Evolutionary conservation across 202 grass and related monocot species (phyloP).

Genomic region (Setaria viridis): DNA sequence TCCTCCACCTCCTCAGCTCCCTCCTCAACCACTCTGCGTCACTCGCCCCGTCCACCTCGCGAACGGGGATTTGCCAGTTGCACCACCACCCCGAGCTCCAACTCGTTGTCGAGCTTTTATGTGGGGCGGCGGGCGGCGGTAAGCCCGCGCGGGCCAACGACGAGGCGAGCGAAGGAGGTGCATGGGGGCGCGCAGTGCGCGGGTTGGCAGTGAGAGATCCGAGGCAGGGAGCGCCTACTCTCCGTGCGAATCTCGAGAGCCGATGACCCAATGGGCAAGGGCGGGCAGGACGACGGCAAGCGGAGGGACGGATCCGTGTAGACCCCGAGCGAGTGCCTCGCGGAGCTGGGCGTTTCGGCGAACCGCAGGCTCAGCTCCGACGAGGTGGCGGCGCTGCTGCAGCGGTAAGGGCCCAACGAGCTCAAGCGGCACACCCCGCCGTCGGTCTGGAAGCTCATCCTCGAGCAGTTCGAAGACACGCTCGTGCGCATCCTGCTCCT

Average conservation of each 20-base stretch:
- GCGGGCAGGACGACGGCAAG: constrained; percentile 69
- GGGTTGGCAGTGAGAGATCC: too few species aligned
- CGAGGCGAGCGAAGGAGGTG: too few species aligned
- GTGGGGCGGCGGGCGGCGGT: too few species aligned
- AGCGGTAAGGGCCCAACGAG: constrained; percentile 80
- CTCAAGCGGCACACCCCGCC: constrained; percentile 83
- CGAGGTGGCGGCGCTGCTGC: constrained; percentile 60
- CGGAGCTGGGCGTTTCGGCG: constrained; percentile 72
- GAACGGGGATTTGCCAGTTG: too few species aligned
- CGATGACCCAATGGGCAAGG: constrained; percentile 65
- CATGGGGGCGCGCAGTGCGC: too few species aligned
- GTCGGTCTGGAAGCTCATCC: constrained; percentile 83
- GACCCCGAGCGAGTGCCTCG: constrained; percentile 73
- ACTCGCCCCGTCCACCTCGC: too few species aligned
- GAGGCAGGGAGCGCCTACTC: constrained; percentile 10
- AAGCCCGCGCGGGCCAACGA: too few species aligned
- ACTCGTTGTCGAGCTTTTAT: too few species aligned
- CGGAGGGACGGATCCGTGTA: constrained; percentile 64
- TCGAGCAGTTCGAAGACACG: constrained; percentile 96
- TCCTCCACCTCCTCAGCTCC: too few species aligned
- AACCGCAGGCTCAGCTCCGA: constrained; percentile 72
- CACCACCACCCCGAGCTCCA: too few species aligned
- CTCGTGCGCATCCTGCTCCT: constrained; percentile 93
- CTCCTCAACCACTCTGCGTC: too few species aligned
- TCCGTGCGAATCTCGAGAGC: constrained; percentile 31